phyloP scores from a whole-genome alignment of 129 eudicot genomes.

The Chrysanthemum makinoi region DNA sequence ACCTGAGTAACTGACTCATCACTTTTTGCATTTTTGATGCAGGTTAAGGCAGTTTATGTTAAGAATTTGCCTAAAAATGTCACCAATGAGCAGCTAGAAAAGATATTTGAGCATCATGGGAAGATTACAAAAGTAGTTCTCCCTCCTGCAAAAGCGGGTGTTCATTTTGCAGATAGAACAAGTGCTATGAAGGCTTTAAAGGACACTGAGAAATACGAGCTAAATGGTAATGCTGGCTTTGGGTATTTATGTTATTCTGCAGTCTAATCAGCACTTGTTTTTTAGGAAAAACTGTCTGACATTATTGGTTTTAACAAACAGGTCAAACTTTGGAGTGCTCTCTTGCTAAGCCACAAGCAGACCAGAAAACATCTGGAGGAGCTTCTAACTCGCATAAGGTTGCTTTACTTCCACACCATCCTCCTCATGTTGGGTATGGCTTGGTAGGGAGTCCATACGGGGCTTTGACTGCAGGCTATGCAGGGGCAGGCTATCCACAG shows the following conservation, averaged over 20 bases:
- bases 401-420: conserved; percentile 69
- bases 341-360: conserved; percentile 95
- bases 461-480: conserved; percentile 62
- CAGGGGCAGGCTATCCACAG: conserved; percentile 61
- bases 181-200: conserved; percentile 82
- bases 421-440: conserved; percentile 77
- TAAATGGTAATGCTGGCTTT: conserved; percentile 55
- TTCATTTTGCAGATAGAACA: conserved; percentile 88
- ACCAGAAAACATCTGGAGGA: conserved; percentile 68
- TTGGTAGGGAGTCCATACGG: conserved; percentile 72
- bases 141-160: conserved; percentile 93
- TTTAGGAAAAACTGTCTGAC: neutral
- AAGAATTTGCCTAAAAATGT: conserved; percentile 85
- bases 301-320: conserved; percentile 18
- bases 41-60: conserved; percentile 98
- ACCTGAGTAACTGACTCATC: neutral
- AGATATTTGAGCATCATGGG: conserved; percentile 81
- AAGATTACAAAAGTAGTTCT: conserved; percentile 86
- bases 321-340: conserved; percentile 92
- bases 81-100: conserved; percentile 71
- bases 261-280: neutral
- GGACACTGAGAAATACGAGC: conserved; percentile 85
- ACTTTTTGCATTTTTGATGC: conserved; percentile 21
- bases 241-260: neutral
- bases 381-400: conserved; percentile 51